Base-by-base conservation (phyloP, 208 protist genomes). In the Leishmania arabica region DNA sequence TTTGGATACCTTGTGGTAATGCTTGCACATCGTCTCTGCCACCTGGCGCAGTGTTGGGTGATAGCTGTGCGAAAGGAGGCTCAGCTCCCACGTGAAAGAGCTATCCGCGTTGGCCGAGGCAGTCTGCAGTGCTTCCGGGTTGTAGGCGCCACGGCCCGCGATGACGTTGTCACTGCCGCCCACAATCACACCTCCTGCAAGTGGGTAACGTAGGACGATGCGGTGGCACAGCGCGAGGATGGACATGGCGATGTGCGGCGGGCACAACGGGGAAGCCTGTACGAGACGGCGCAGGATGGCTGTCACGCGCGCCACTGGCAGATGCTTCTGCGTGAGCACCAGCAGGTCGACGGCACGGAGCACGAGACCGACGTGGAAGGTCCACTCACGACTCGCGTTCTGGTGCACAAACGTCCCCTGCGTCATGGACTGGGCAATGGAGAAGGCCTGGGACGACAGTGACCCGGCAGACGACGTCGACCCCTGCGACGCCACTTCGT, bases 401-500 rank as follows among this genome's bases (percentile, higher is more conserved):
- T 89, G 86, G 78, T 96, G 93, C 77, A 96, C 89, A 82, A 96
- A 92, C 77, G 91, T 85, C 37, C 80, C 86, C 54, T 89, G 82
- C 64, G 92, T 93, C 95, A 98, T 98, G 65, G 95, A 98, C 78
- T 96, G 89, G 34, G 93, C 93, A 75, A 98, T 97, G 47, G 95
- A 98, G 80, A 98, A 98, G 72, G 95, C 95, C 84, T 93, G 86
- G 11, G 95, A 98, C n/a, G 93, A 97, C 45, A 98, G 90, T 1
- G 92, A 96, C 58, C 95, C 95, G 13, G 92, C 92, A 13, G 95
- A 96, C 34, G 91, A 94, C 21, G 93, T 95, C 0, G 95, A 97
- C 51, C 92, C 91, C 76, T 92, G 90, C 49, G 95, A 96, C 31
- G 91, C 91, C 17, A 92, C 87, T 78, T 96, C 92, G 76, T 96